phyloP scores from a whole-genome alignment of 257 asterid species.

The Gentiana straminea region DNA sequence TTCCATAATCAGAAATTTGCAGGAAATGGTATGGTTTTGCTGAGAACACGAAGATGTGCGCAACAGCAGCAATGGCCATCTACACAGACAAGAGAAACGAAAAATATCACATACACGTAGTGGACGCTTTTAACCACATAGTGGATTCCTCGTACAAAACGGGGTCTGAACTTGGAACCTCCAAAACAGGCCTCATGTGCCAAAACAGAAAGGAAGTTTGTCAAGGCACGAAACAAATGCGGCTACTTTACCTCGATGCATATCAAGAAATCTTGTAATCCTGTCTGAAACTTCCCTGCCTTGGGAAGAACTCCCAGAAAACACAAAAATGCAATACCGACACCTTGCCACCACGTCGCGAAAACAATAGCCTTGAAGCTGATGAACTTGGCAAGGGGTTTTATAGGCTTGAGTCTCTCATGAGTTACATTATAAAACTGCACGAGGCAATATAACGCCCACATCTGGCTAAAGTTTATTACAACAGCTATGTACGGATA shows the following conservation, averaged over 20 bases:
- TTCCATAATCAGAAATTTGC: conserved; percentile 29
- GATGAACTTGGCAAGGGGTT: conserved; percentile 91
- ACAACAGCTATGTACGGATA: conserved; percentile 75
- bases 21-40: conserved; percentile 60
- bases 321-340: conserved; percentile 70
- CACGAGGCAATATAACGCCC: conserved; percentile 90
- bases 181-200: no score
- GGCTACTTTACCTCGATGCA: conserved; percentile 59
- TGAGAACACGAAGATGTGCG: conserved; percentile 84
- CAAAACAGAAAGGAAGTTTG: no score
- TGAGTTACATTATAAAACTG: conserved; percentile 83
- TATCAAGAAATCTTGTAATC: conserved; percentile 74
- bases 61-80: conserved; percentile 96
- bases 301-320: conserved; percentile 45
- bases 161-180: no score
- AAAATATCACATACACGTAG: no score
- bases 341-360: conserved; percentile 99
- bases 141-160: no score
- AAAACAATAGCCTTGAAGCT: conserved; percentile 96
- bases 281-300: conserved; percentile 54
- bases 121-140: no score
- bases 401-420: conserved; percentile 54
- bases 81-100: conserved; percentile 14
- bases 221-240: not conserved
- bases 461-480: conserved; percentile 90